Conservation (phyloP, 768 basidiomycete genomes). For the Tylopilus balloui region DNA sequence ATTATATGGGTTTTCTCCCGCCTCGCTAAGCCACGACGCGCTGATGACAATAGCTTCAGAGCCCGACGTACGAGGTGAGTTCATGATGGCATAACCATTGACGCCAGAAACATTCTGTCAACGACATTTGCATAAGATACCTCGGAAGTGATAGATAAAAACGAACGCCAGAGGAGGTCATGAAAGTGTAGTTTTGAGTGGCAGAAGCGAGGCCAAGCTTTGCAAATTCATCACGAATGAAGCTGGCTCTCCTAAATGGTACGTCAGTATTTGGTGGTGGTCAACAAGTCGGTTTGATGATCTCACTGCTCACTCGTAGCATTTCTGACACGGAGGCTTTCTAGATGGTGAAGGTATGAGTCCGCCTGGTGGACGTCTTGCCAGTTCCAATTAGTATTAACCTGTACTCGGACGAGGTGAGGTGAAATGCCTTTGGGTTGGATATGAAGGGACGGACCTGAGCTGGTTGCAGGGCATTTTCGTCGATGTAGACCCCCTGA, state of each 20-base stretch:
- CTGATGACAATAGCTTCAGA: slow-evolving; percentile 89
- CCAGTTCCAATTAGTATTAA: slow-evolving; percentile 91
- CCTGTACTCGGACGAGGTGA: slow-evolving; percentile 49
- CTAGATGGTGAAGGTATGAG: slow-evolving; percentile 66
- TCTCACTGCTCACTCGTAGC: slow-evolving; percentile 69
- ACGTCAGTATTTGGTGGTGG: not conserved
- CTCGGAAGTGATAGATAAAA: not conserved
- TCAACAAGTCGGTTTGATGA: slow-evolving; percentile 1
- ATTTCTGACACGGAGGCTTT: slow-evolving; percentile 57
- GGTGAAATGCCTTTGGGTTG: not conserved
- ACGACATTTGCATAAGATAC: slow-evolving; percentile 4
- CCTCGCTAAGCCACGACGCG: slow-evolving; percentile 82
- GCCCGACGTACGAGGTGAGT: slow-evolving; percentile 88
- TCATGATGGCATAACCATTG: slow-evolving; percentile 79
- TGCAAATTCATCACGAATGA: slow-evolving; percentile 60
- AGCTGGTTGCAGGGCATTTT: slow-evolving; percentile 91
- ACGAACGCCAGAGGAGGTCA: slow-evolving; percentile 46
- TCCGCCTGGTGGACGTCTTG: slow-evolving; percentile 85
- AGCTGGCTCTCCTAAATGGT: slow-evolving; percentile 55
- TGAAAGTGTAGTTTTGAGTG: slow-evolving; percentile 64
- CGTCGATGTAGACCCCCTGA: slow-evolving; percentile 78
- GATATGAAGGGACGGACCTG: slow-evolving; percentile 50
- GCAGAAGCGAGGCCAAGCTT: slow-evolving; percentile 69
- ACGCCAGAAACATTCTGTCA: slow-evolving; percentile 54
- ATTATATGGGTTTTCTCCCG: slow-evolving; percentile 59